Conservation (phyloP, 2,329 filamentous ascomycete species). For the Cryphonectria japonica region DNA sequence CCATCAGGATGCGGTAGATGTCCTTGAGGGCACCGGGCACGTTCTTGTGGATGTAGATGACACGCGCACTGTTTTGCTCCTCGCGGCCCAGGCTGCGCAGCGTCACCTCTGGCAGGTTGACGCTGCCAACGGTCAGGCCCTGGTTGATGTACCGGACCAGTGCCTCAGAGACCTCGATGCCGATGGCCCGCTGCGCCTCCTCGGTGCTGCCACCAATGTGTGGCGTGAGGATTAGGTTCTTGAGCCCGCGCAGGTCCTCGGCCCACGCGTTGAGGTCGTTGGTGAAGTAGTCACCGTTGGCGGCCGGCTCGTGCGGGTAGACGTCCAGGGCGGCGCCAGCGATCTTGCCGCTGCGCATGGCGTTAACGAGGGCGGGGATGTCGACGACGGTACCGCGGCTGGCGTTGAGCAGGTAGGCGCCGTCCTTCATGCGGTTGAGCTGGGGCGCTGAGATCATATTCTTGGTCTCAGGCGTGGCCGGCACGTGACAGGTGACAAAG, state of each 20-base stretch:
- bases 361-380: conserved; percentile 87
- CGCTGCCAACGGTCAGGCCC: conserved; percentile 85
- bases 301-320: conserved; percentile 89
- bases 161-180: conserved; percentile 86
- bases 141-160: conserved; percentile 95
- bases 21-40: conserved; percentile 91
- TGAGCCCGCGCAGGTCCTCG: conserved; percentile 80
- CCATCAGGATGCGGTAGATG: conserved; percentile 91
- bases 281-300: conserved; percentile 95
- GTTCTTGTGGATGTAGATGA: conserved; percentile 97
- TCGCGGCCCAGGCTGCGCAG: conserved; percentile 89
- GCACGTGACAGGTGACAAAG: conserved; percentile 94
- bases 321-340: conserved; percentile 96
- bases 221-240: conserved; percentile 92
- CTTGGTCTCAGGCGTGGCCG: conserved; percentile 89
- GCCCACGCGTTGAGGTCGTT: conserved; percentile 81
- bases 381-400: conserved; percentile 93
- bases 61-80: conserved; percentile 84
- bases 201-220: conserved; percentile 98
- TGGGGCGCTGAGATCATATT: conserved; percentile 84
- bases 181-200: conserved; percentile 95
- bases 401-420: conserved; percentile 94
- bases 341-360: conserved; percentile 82
- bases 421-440: conserved; percentile 87
- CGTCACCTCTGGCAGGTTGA: conserved; percentile 95